Conservation (phyloP, 345 rosid genomes). For the Lepidium africanum region DNA sequence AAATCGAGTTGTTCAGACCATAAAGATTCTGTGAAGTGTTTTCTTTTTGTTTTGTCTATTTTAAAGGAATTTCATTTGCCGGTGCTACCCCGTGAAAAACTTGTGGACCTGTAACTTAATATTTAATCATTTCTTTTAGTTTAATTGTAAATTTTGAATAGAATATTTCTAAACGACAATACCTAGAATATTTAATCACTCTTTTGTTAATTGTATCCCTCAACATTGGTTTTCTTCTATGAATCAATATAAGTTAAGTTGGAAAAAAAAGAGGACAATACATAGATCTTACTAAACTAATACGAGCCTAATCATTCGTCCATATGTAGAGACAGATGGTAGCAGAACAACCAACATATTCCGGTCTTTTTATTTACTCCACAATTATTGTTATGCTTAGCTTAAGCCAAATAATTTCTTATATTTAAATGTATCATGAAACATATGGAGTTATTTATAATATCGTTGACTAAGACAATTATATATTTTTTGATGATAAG, state of each 20-base stretch:
- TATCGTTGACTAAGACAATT: conserved; percentile 6
- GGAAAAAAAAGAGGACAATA: too few relatives aligned
- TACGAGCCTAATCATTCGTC: conserved; percentile 6
- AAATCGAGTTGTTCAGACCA: conserved; percentile 9
- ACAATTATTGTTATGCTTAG: conserved; percentile 5
- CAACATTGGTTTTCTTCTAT: too few relatives aligned
- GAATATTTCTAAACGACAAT: neutral
- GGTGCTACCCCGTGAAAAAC: conserved; percentile 22
- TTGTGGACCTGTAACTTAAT: conserved; percentile 1
- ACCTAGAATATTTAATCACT: too few relatives aligned
- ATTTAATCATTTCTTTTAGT: neutral
- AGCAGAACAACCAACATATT: conserved; percentile 11
- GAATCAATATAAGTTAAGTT: too few relatives aligned
- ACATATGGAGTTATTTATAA: neutral
- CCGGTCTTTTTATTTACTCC: neutral
- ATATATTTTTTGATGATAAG: neutral
- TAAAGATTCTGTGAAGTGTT: conserved; percentile 7
- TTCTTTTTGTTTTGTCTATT: conserved; percentile 21
- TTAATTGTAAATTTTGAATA: neutral
- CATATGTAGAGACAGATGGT: neutral
- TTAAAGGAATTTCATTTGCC: neutral
- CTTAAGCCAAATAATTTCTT: neutral
- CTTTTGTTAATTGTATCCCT: too few relatives aligned
- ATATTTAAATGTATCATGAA: neutral
- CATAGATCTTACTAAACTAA: conserved; percentile 5